Evolutionary conservation across 2,329 filamentous ascomycete genomes (phyloP).

Genomic region (Colletotrichum zoysiae): DNA sequence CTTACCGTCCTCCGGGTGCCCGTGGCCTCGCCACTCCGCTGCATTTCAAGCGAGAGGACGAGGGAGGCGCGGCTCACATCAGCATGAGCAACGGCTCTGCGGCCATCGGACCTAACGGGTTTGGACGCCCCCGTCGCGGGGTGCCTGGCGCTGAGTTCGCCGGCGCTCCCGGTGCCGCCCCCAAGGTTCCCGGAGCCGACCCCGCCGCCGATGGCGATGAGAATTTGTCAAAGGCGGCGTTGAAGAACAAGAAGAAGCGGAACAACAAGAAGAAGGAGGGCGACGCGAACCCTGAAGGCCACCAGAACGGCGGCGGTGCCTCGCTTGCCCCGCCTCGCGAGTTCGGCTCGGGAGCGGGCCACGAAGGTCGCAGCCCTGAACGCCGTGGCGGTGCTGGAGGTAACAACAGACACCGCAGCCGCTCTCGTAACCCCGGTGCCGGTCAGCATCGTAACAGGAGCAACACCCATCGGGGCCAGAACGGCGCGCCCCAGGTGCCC

Average conservation of each 20-base stretch:
- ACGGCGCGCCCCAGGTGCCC: conserved; percentile 44
- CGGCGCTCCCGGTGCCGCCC: conserved; percentile 76
- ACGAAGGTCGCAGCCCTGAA: conserved; percentile 74
- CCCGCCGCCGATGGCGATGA: conserved; percentile 75
- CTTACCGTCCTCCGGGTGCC: conserved; percentile 94
- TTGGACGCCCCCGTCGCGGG: conserved; percentile 79
- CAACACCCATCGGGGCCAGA: conserved; percentile 60
- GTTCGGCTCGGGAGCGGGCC: conserved; percentile 40
- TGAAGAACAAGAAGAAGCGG: conserved; percentile 99
- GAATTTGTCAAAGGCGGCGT: conserved; percentile 82
- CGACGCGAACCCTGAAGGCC: conserved; percentile 68
- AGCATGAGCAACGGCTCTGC: conserved; percentile 82
- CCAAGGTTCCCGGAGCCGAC: conserved; percentile 72
- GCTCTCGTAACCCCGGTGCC: conserved; percentile 65
- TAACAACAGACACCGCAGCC: conserved; percentile 62
- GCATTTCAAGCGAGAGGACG: conserved; percentile 97
- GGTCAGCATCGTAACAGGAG: conserved; percentile 63
- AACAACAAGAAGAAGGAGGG: conserved; percentile 90
- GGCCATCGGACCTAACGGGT: conserved; percentile 81
- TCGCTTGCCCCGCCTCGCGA: conserved; percentile 61
- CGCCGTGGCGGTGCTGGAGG: conserved; percentile 63
- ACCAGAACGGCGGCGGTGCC: conserved; percentile 61
- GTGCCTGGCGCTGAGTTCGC: conserved; percentile 88
- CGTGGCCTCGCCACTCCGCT: conserved; percentile 89
- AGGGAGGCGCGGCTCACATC: conserved; percentile 90